phyloP scores from a whole-genome alignment of 208 protist genomes.

The Trypanosoma vivax region DNA sequence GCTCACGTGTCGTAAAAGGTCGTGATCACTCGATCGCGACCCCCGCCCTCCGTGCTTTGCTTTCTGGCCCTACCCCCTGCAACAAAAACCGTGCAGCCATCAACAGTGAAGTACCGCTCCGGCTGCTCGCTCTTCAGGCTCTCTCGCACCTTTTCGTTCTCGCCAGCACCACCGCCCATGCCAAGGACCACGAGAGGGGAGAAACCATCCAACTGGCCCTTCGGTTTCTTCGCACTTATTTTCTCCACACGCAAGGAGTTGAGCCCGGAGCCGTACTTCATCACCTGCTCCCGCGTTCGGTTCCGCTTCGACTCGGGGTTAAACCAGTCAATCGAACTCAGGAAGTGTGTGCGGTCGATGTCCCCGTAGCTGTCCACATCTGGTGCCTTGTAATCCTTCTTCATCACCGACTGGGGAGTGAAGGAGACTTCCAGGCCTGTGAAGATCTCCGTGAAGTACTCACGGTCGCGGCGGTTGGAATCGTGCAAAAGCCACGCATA shows the following conservation, averaged over 20 bases:
- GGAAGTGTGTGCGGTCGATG: conserved; percentile 59
- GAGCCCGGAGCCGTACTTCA: conserved; percentile 9
- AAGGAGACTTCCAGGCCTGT: conserved; percentile 55
- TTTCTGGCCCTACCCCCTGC: conserved; percentile 27
- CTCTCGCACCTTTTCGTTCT: conserved; percentile 48
- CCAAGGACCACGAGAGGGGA: conserved; percentile 52
- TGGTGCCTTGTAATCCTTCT: conserved; percentile 53
- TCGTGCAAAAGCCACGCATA: conserved; percentile 60
- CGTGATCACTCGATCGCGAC: conserved; percentile 17
- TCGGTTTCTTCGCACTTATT: conserved; percentile 61
- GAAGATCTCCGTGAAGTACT: conserved; percentile 75
- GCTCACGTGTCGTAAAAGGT: conserved; percentile 12
- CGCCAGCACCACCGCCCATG: conserved; percentile 26
- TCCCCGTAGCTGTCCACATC: conserved; percentile 37
- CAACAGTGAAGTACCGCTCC: conserved; percentile 62
- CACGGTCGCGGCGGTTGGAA: conserved; percentile 31
- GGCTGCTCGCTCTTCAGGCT: conserved; percentile 35
- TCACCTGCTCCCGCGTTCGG: conserved; percentile 23
- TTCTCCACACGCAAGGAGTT: neutral
- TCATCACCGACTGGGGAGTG: conserved; percentile 40
- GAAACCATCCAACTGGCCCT: conserved; percentile 82
- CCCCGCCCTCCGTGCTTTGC: conserved; percentile 4
- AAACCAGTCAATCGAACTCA: conserved; percentile 58
- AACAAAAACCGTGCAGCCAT: conserved; percentile 75
- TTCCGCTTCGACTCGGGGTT: conserved; percentile 38